Evolutionary conservation across 306 rosid genomes (phyloP).

Genomic region (Trichosanthes cucumerina): DNA sequence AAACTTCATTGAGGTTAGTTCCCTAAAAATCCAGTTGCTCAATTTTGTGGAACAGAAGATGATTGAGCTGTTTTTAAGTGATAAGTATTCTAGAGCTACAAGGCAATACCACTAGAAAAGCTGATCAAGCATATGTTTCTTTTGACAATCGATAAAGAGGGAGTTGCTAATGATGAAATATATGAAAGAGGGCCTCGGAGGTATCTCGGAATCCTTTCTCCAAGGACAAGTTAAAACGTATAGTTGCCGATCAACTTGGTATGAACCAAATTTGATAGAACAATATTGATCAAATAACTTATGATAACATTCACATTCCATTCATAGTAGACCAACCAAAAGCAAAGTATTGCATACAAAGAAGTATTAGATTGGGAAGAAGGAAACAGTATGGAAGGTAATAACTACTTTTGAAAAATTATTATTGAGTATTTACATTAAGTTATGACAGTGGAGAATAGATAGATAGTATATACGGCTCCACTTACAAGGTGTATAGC

Average conservation of each 20-base stretch:
- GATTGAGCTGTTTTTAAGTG: background rate
- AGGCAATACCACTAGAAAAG: too few relatives aligned
- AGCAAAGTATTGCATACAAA: background rate
- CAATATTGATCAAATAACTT: background rate
- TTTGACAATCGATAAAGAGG: too few relatives aligned
- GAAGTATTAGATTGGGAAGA: background rate
- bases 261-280: too few relatives aligned
- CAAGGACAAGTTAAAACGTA: too few relatives aligned
- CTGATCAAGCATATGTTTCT: too few relatives aligned
- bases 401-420: constrained; percentile 8
- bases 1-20: background rate
- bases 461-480: constrained; percentile 20
- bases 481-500: constrained; percentile 1
- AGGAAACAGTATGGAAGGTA: background rate
- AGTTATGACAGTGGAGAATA: constrained; percentile 13
- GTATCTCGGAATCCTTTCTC: too few relatives aligned
- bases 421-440: constrained; percentile 61
- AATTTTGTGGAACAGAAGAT: background rate
- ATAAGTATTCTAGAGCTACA: too few relatives aligned
- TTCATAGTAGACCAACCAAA: background rate
- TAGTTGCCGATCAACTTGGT: too few relatives aligned
- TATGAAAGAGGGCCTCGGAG: too few relatives aligned
- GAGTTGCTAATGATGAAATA: too few relatives aligned
- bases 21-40: background rate
- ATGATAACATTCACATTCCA: background rate